Evolutionary conservation across 225 moss, liverwort and hornwort species (phyloP), one percentile per base, ranked within the genome.

Genomic region (Bryoerythrophyllum caledonicum): DNA sequence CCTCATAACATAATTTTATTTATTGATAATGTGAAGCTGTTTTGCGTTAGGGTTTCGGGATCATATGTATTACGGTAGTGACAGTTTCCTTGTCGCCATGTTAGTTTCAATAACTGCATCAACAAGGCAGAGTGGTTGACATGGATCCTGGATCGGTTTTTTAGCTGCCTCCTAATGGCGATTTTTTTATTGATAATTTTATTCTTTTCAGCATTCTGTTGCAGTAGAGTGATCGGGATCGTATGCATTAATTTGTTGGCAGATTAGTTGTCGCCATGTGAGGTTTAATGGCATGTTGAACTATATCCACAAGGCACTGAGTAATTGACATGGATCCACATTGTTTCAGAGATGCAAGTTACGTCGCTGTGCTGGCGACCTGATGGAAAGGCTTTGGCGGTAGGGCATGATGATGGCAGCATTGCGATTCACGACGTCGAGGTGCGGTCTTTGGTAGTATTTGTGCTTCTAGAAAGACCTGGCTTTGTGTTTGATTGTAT

Each of bases 281-380:
- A 49, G 23, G 55, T 46, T 32, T 64, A 63, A 6, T 27, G 38
- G 16, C 14, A 23, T 35, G 55, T 24, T 72, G 61, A 63, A 76
- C 21, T 68, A 68, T 51, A 17, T 49, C 19, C 48, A 52, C 7
- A 58, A 70, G 74, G 70, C 59, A 17, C 48, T 28, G 28, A 70
- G 60, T 56, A 15, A 23, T 52, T 85, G 72, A 85, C 64, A 68
- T 41, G 59, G 38, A 63, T 62, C 14, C 25, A 26, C 61, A 52
- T 43, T 84, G 67, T 76, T 79, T 40, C 88, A 96, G 96, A 99
- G 65, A 73, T 88, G 80, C 89, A 79, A 75, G 95, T 95, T 40
- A 95, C 95, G 19, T 87, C 99, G 20, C 82, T 99, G 53, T 99
- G 99, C 82, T 99, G 99, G 99, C 99, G 99, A 54, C 95, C 99